These are phyloP conservation scores for Lasiodiplodia sp. DNA, from an alignment of 2,329 filamentous ascomycete genomes.

Conservation along the genomic window DNA sequence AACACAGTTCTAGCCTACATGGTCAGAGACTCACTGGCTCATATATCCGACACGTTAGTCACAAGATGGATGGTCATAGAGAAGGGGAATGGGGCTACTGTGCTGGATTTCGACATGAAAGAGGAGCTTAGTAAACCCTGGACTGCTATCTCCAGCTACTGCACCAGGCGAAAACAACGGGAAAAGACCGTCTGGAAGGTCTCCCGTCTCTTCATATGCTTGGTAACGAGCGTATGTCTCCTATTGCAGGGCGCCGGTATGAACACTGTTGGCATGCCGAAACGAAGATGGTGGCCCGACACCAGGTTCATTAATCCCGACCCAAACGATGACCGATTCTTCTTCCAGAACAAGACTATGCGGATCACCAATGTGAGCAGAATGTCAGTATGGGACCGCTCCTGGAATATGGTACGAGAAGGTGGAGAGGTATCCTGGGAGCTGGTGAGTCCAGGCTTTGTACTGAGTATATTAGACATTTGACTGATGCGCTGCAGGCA, in stretches of 20 bases:
- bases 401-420: background rate
- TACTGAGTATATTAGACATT: rapidly evolving
- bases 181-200: background rate
- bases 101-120: background rate
- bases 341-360: background rate
- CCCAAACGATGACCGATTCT: background rate
- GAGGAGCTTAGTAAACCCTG: conserved; percentile 6
- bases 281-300: background rate
- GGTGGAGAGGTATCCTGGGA: background rate
- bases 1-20: background rate
- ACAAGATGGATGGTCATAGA: background rate
- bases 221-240: background rate
- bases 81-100: background rate
- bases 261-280: background rate
- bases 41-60: background rate
- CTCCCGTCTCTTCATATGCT: background rate
- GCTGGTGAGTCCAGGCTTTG: background rate
- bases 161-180: background rate
- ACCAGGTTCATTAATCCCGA: background rate
- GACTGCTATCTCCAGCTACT: background rate
- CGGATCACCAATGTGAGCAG: background rate
- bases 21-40: background rate
- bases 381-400: background rate
- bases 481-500: background rate
- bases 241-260: background rate